Evolutionary conservation across 108 stramenopile genomes (phyloP), one percentile per base, ranked within the genome.

Genomic region (Fragilariopsis cylindrus): DNA sequence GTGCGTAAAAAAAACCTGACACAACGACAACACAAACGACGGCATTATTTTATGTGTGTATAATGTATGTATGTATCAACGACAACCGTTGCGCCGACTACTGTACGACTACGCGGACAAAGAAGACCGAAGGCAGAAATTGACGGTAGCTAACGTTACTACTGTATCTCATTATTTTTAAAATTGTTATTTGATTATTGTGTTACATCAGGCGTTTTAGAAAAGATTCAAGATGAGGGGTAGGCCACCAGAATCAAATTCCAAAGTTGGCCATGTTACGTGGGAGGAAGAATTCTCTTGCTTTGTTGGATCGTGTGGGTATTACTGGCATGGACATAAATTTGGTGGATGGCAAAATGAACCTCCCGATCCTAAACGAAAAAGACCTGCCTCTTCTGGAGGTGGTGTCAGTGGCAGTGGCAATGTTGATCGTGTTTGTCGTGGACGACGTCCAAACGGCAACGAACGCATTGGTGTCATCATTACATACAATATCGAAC

Each of bases 301-400:
- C 11, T 60, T 60, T 9, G 58, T 60, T 60, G 58, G 58, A 9
- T 21, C 58, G 40, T 41, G 41, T 8, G 58, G 58, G 58, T 60
- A 41, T 60, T 60, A 60, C 21, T 60, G 58, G 58, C 58, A 60
- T 40, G 58, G 58, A 30, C 39, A 9, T 11, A 60, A 60, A 5
- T 60, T 21, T 9, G 58, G 58, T 60, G 58, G 58, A 30, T 60
- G 58, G 58, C 16, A 60, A n/a, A 30, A 60, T 7, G 4, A 30
- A 8, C 58, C 58, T 21, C 58, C 58, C 21, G 58, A 60, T 60
- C 40, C n/a, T 18, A 60, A 60, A 7, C 58, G 58, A 30, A 60
- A 60, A 21, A 30, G 58, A 7, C 58, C 58, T 18, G 4, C 58
- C 6, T 3, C 58, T 5, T 60, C 19, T n/a, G 21, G 58, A 7